Conservation (phyloP, 2,329 filamentous ascomycete genomes). For the Emmonsiellopsis sp. region DNA sequence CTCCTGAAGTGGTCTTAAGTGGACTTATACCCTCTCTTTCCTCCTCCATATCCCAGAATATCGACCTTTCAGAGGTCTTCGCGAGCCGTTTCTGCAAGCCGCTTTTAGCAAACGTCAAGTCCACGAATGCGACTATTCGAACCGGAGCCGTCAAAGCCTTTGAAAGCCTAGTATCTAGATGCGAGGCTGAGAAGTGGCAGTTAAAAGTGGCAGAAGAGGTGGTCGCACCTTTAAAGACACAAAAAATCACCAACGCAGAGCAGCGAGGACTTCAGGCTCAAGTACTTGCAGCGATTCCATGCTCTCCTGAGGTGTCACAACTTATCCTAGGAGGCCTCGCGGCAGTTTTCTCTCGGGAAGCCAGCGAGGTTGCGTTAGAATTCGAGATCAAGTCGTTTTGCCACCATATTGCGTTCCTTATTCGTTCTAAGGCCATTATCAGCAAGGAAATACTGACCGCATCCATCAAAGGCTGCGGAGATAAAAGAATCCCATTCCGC, state of each 20-base stretch:
- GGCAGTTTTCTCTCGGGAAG: conserved; percentile 66
- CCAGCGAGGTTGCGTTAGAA: conserved; percentile 72
- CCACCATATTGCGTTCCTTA: conserved; percentile 52
- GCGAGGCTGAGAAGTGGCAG: conserved; percentile 49
- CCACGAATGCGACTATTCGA: conserved; percentile 70
- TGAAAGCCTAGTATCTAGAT: conserved; percentile 54
- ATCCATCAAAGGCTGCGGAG: conserved; percentile 69
- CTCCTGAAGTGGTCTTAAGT: conserved; percentile 79
- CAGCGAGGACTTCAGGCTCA: conserved; percentile 76
- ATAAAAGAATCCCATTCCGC: conserved; percentile 71
- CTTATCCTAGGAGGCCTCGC: conserved; percentile 60
- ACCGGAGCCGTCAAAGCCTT: conserved; percentile 69
- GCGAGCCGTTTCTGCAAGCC: conserved; percentile 70
- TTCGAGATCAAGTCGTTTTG: conserved; percentile 66
- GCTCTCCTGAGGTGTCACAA: conserved; percentile 52
- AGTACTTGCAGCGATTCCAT: conserved; percentile 59
- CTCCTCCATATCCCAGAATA: conserved; percentile 53
- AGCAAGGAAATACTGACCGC: conserved; percentile 60
- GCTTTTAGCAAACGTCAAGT: conserved; percentile 82
- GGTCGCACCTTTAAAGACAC: conserved; percentile 65
- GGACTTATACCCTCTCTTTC: conserved; percentile 69
- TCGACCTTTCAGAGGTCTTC: conserved; percentile 71
- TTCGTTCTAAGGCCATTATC: conserved; percentile 52
- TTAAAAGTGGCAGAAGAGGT: conserved; percentile 69
- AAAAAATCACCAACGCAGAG: conserved; percentile 76